Evolutionary conservation across 2,329 filamentous ascomycete species (phyloP).

Genomic region (Plectosphaerella cucumerina): DNA sequence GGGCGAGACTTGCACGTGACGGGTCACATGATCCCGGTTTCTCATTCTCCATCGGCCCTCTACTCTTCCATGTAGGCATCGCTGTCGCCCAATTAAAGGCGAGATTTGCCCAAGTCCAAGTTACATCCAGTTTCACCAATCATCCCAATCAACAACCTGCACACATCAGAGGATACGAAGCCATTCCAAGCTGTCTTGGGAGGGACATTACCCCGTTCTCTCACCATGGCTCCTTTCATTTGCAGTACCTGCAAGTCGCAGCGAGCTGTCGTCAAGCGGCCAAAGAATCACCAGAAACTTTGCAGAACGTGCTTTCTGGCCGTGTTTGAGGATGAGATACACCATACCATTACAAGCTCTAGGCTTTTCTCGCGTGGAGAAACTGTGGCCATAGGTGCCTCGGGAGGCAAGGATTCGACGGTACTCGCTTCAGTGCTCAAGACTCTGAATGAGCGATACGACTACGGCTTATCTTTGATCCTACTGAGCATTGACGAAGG

Average conservation of each 20-base stretch:
- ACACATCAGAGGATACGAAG: too few species aligned
- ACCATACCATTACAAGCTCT: constrained; percentile 82
- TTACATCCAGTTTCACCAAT: too few species aligned
- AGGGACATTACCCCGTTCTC: neutral
- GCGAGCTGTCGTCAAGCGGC: constrained; percentile 84
- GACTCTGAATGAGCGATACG: constrained; percentile 84
- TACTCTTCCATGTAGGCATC: too few species aligned
- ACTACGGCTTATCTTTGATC: constrained; percentile 81
- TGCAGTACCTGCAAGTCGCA: constrained; percentile 74
- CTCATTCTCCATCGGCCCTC: too few species aligned
- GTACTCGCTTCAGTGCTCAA: constrained; percentile 93
- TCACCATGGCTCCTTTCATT: constrained; percentile 67
- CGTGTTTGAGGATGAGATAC: constrained; percentile 89
- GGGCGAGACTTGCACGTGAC: too few species aligned
- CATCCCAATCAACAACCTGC: too few species aligned
- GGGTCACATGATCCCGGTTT: too few species aligned
- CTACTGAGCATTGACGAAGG: constrained; percentile 94
- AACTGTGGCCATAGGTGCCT: constrained; percentile 88
- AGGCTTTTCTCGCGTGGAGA: constrained; percentile 82
- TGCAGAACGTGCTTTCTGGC: constrained; percentile 84
- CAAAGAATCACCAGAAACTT: constrained; percentile 91
- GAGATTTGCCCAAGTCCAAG: too few species aligned
- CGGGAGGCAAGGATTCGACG: constrained; percentile 95
- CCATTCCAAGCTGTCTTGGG: too few species aligned
- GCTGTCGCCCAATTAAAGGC: too few species aligned